Base-by-base conservation (phyloP, 768 basidiomycete genomes). In the Trametes cubensis region DNA sequence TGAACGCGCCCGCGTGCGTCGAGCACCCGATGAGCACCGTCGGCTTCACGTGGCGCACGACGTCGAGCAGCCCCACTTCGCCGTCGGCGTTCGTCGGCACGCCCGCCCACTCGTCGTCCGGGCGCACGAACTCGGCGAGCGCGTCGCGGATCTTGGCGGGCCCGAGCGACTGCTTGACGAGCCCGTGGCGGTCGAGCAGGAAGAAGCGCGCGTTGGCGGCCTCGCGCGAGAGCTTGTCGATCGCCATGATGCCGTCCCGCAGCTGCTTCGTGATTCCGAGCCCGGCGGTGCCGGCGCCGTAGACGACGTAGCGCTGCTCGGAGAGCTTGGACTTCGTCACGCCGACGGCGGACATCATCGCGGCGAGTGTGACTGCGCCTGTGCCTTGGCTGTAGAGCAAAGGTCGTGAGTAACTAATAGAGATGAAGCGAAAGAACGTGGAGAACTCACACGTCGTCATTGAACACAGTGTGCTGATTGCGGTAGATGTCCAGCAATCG, bases 1-100 rank as follows among this genome's bases (percentile, higher is more conserved):
- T 87, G 75, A 96, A 96, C 30, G 87, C 89, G 4, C 90, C 88
- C 20, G 83, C 80, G 51, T 84, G 80, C 2, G 93, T 94, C 59
- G 90, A 93, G 60, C 88, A 90, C 30, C 94, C 94, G 64, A 96
- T 90, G 48, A 96, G 72, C 13, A 93, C 83, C 1, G 93, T 96
- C 23, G 94, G 92, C 68, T 85, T 85, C 13, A 90, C 82, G 62
- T 79, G 78, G 74, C 83, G 83, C 61, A 94, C 83, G 2, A 90
- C 87, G 28, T 92, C 87, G 57, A 89, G 72, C 55, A 95, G 77
- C 8, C 74, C 65, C 21, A 88, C 77, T 45, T 80, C 77, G 23
- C 81, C 80, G 10, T 69, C 61, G 30, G 73, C 73, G 55, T 79
- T 75, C 28, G 67, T 70, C 40, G 69, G 67, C 21, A 76, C 77